phyloP scores from a whole-genome alignment of 2,329 filamentous ascomycete species.

The Trichoderma lentiforme region DNA sequence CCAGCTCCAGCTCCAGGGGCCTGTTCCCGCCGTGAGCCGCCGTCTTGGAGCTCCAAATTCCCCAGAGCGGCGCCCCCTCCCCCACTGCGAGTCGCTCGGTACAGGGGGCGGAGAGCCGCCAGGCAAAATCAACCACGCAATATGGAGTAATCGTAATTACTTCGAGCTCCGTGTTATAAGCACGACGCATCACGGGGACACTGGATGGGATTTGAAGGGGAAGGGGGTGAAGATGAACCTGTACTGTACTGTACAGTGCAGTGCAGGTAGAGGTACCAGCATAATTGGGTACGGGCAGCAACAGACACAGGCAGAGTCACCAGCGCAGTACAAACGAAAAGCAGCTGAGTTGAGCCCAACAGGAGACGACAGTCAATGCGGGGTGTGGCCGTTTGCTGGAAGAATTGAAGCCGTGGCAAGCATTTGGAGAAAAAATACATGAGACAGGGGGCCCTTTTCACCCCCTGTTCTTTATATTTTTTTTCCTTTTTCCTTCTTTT shows the following conservation, averaged over 20 bases:
- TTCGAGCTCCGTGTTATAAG: background rate
- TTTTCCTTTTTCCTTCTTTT: background rate
- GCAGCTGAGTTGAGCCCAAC: background rate
- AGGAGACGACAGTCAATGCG: background rate
- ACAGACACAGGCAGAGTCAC: background rate
- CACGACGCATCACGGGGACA: background rate
- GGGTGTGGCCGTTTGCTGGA: background rate
- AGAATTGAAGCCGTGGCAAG: background rate
- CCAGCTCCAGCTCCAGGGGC: background rate
- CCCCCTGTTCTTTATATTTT: background rate
- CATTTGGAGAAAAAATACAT: background rate
- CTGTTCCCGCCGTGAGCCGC: background rate
- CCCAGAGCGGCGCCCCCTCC: constrained; percentile 1
- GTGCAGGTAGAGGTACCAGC: background rate
- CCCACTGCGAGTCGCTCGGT: background rate
- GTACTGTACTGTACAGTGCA: background rate
- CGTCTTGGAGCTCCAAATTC: constrained; percentile 4
- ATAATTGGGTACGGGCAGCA: background rate
- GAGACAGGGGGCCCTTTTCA: background rate
- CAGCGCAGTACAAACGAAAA: background rate
- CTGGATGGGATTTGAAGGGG: background rate
- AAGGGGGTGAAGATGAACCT: background rate
- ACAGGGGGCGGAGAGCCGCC: constrained; percentile 6
- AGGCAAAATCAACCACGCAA: background rate
- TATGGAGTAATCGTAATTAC: constrained; percentile 1